Evolutionary conservation across 441 rosid genomes (phyloP), one percentile per base, ranked within the genome.

Genomic region (Populus hybrid): DNA sequence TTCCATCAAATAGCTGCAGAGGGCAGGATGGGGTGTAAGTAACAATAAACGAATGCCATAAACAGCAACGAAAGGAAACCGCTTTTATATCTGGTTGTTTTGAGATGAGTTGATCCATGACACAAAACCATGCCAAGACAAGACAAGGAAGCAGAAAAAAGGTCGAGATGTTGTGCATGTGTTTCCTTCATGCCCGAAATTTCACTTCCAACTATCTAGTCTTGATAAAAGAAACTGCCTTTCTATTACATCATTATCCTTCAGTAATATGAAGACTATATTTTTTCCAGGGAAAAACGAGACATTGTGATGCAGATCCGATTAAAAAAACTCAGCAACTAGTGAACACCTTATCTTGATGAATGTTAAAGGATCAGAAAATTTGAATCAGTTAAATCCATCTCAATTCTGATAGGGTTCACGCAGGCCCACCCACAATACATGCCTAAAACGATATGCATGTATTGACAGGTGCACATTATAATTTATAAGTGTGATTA

Each of bases 1-100:
- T 94, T 20, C 95, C 98, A 79, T 94, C 94, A 67, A 94, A 94
- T 71, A 93, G 86, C 98, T 94, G 90, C 79, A 77, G 71, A 76
- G 23, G 67, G 70, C 61, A 72, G 77, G 11, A 69, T 3, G 4
- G 46, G 64, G 18, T 7, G 24, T 24, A 5, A 81, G 72, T 28
- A 64, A 11, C 67, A 38, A 40, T 67, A 67, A 8, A 59, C 50
- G 21, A 59, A 30, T 2, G 35, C 32, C 2, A 36, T 20, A 42
- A 10, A 74, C 23, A 35, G 30, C 3, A 69, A 70, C 7, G 1
- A 3, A 16, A 67, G 32, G 28, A 42, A 78, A 70, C 70, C 42
- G 4, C 10, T 66, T 46, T 61, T 21, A 12, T 11, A 28, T 26
- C 7, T 61, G 10, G 14, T 21, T 61, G 46, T 38, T 28, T 16